Conservation (phyloP, 345 rosid genomes). For the Balakata baccata region DNA sequence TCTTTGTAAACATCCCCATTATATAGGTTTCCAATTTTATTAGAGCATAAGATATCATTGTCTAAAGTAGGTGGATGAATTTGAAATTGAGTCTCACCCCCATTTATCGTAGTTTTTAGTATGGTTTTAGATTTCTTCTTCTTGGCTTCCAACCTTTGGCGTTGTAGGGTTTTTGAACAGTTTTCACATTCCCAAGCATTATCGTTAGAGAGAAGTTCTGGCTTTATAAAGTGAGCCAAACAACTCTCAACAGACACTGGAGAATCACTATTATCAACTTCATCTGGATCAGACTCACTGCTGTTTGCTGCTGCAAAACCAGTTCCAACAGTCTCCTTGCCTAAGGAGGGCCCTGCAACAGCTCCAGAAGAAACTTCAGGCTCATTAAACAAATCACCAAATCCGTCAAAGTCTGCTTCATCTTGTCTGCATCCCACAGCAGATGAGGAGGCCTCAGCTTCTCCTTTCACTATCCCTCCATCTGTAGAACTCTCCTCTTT, state of each 20-base stretch:
- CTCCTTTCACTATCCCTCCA: conserved; percentile 32
- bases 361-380: conserved; percentile 64
- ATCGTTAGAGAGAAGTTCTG: conserved; percentile 78
- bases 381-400: conserved; percentile 87
- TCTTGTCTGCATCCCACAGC: conserved; percentile 45
- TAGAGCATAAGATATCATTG: conserved; percentile 15
- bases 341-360: conserved; percentile 53
- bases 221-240: conserved; percentile 73
- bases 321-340: conserved; percentile 44
- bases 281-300: conserved; percentile 93
- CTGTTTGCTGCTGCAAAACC: conserved; percentile 47
- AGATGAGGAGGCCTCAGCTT: conserved; percentile 54
- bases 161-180: conserved; percentile 55
- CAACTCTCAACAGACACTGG: conserved; percentile 92
- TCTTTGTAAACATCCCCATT: conserved; percentile 32
- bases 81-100: conserved; percentile 29
- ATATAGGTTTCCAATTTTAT: conserved; percentile 19
- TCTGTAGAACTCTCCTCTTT: conserved; percentile 46
- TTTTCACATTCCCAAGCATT: conserved; percentile 97
- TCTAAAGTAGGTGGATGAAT: conserved; percentile 17
- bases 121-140: conserved; percentile 34
- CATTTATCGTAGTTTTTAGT: conserved; percentile 20
- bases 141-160: conserved; percentile 42
- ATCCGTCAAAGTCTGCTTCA: conserved; percentile 66
- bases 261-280: conserved; percentile 81